Evolutionary conservation across 140 eudicot genomes (phyloP), one percentile per base, ranked within the genome.

Genomic region (Cichorium intybus): DNA sequence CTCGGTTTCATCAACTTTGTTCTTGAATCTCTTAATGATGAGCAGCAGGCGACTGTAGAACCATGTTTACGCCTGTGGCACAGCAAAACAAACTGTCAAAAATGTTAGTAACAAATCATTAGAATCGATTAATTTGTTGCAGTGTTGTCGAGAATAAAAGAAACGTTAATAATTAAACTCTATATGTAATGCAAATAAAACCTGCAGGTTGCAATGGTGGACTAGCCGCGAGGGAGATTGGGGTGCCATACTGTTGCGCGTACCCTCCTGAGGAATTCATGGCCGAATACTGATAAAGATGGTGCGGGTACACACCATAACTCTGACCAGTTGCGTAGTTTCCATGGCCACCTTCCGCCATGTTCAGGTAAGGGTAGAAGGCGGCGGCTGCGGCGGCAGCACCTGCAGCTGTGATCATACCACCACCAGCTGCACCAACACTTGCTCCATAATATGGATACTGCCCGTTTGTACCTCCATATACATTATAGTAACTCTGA

Each of bases 71-170:
- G 98, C 98, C 98, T 92, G 98, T 60, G 92, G 98, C 83, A 92
- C 89, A 85, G 96, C 96, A 85, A 92, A 88, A 80, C 96, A 92
- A 81, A 92, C 98, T 92, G 95, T 85, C 95, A 85, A 82, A 78
- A 75, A 80, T 79, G 74, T 92, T 76, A 91, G 95, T 84, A 77
- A 45, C 53, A 68, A 55, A 20, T 45, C 56, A 26, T 43, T 47
- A 47, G 11, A 60, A 60, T 8, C 5, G 34, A 11, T 3, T 33
- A 31, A 21, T 1, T 10, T 22, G 62, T 35, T 29, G 66, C 14
- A 23, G 4, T 21, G n/a, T 4, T n/a, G 46, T 27, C 6, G 12
- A 10, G 51, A 60, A 34, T 41, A 16, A 35, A 58, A 60, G 33
- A 21, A 35, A 34, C 35, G 22, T 7, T 12, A 21, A 24, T 29